Evolutionary conservation across 208 protist genomes (phyloP).

Genomic region (Angomonas ambiguus): DNA sequence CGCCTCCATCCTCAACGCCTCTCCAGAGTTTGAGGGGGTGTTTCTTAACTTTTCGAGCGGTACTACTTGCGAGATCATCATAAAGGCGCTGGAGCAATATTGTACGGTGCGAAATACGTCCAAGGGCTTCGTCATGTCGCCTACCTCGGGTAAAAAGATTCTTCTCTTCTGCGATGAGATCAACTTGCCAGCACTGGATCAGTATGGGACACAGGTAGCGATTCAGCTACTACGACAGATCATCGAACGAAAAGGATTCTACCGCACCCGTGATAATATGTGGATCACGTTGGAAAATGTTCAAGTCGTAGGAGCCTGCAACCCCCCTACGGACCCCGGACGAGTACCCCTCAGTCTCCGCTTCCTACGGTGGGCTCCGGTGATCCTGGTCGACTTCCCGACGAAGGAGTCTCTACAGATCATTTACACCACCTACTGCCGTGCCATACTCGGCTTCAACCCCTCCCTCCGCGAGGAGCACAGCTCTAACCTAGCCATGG

Average conservation of each 20-base stretch:
- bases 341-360: slow-evolving; percentile 93
- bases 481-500: slow-evolving; percentile 67
- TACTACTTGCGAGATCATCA: slow-evolving; percentile 94
- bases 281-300: slow-evolving; percentile 96
- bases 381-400: slow-evolving; percentile 99
- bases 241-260: slow-evolving; percentile 97
- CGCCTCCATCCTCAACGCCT: slow-evolving; percentile 83
- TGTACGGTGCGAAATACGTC: slow-evolving; percentile 93
- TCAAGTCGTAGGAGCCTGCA: slow-evolving; percentile 96
- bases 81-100: slow-evolving; percentile 98
- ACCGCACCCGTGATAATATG: slow-evolving; percentile 79
- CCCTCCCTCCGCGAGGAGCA: slow-evolving; percentile 45
- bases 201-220: slow-evolving; percentile 98
- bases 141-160: slow-evolving; percentile 90
- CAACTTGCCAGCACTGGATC: slow-evolving; percentile 96
- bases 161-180: slow-evolving; percentile 99
- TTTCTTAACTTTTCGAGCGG: slow-evolving; percentile 98
- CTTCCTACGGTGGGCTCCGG: slow-evolving; percentile 97
- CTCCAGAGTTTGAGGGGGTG: slow-evolving; percentile 94
- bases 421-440: slow-evolving; percentile 98
- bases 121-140: slow-evolving; percentile 87
- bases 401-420: slow-evolving; percentile 93
- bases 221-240: slow-evolving; percentile 98
- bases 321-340: slow-evolving; percentile 98
- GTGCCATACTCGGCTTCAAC: slow-evolving; percentile 89